A percentile compares a stretch with the other conserved stretches of the same genome.
Evolutionary conservation across 2,329 filamentous ascomycete genomes (phyloP).

Genomic region (Colletotrichum sp.): DNA sequence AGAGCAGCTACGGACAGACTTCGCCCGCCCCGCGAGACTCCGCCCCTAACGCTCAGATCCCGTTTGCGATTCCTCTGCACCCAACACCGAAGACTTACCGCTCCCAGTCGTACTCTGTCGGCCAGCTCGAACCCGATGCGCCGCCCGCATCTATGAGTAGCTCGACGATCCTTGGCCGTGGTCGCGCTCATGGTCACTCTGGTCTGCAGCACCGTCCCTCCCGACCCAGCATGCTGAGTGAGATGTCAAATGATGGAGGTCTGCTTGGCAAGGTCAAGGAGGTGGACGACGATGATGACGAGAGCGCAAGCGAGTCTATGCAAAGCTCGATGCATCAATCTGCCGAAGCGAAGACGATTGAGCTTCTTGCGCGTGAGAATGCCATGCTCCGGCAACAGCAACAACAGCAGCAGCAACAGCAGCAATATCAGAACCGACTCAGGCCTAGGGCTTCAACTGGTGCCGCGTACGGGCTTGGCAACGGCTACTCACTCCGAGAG

Average conservation of each 20-base stretch:
- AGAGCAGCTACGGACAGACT: slow-evolving; percentile 50
- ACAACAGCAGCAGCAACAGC: slow-evolving; percentile 41
- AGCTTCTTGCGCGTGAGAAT: slow-evolving; percentile 67
- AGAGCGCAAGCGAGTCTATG: slow-evolving; percentile 59
- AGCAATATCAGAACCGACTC: slow-evolving; percentile 59
- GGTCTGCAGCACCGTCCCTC: slow-evolving; percentile 83
- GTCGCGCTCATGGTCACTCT: slow-evolving; percentile 59
- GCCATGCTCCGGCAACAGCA: slow-evolving; percentile 62
- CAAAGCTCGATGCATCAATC: slow-evolving; percentile 60
- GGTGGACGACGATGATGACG: slow-evolving; percentile 70
- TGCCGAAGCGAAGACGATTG: slow-evolving; percentile 66
- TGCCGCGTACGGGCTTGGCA: slow-evolving; percentile 56
- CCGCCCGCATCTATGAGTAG: slow-evolving; percentile 45
- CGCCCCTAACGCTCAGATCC: slow-evolving; percentile 69
- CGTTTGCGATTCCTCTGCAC: slow-evolving; percentile 86
- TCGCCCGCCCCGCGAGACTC: slow-evolving; percentile 58
- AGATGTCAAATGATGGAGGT: slow-evolving; percentile 68
- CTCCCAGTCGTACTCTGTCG: slow-evolving; percentile 96
- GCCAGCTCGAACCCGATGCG: slow-evolving; percentile 79
- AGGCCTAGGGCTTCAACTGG: slow-evolving; percentile 64
- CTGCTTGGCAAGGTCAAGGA: slow-evolving; percentile 74
- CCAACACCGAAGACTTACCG: slow-evolving; percentile 92
- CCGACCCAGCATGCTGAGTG: slow-evolving; percentile 76
- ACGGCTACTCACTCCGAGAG: slow-evolving; percentile 64
- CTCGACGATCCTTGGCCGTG: slow-evolving; percentile 56